A percentile compares a stretch with the other conserved stretches of the same genome.
Conservation (phyloP, 73 alveolate genomes). For the Paramecium pentaurelia region DNA sequence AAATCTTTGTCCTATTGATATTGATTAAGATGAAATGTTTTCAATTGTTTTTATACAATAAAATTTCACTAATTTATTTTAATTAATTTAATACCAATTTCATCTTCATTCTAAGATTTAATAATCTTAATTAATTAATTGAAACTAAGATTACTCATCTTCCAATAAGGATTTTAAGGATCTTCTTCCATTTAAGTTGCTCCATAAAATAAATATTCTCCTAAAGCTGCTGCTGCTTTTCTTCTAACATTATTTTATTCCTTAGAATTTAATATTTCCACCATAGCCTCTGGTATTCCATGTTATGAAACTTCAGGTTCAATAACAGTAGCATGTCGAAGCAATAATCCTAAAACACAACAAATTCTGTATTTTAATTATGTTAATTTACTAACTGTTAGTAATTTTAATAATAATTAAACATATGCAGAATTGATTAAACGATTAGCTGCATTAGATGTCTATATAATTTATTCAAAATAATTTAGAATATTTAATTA, state of each 20-base stretch:
- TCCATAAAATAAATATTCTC: conserved; percentile 97
- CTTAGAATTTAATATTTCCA: background rate
- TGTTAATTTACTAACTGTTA: conserved; percentile 79
- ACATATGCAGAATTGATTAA: conserved; percentile 87
- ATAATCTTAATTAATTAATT: conserved; percentile 72
- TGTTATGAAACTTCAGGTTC: conserved; percentile 75
- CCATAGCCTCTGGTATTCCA: conserved; percentile 25
- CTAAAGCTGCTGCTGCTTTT: conserved; percentile 97
- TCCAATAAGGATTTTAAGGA: conserved; percentile 93
- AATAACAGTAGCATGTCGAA: conserved; percentile 95
- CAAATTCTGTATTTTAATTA: conserved; percentile 84
- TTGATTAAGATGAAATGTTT: conserved; percentile 83
- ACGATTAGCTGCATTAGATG: conserved; percentile 86
- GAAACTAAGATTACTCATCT: conserved; percentile 72
- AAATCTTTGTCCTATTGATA: conserved; percentile 76
- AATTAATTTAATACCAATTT: background rate
- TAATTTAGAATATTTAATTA: conserved; percentile 84
- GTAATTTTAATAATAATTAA: conserved; percentile 75
- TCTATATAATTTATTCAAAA: conserved; percentile 87
- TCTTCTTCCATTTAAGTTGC: conserved; percentile 98
- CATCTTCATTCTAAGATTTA: conserved; percentile 78
- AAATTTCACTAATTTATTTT: conserved; percentile 73
- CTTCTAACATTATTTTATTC: conserved; percentile 47
- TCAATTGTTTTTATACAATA: conserved; percentile 96
- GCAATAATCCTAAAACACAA: conserved; percentile 86